Evolutionary conservation across 257 asterid species (phyloP).

Genomic region (Penstemon newberryi): DNA sequence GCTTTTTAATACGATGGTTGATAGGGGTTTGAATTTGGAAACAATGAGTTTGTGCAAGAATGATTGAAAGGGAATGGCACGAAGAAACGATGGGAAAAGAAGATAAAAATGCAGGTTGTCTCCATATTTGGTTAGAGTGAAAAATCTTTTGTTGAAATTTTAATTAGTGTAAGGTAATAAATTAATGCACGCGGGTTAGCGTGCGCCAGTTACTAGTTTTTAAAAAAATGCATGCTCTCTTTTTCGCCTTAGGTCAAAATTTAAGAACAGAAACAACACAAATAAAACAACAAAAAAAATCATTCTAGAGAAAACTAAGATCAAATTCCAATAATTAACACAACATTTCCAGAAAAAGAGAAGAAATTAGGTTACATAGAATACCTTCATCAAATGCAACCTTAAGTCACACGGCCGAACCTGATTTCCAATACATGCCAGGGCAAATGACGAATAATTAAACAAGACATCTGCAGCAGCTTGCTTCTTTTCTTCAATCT

Average conservation of each 20-base stretch:
- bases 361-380: not conserved
- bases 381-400: conserved; percentile 95
- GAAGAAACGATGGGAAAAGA: no score
- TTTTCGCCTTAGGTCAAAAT: not conserved
- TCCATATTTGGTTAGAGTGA: no score
- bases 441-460: conserved; percentile 78
- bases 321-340: not conserved
- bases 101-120: no score
- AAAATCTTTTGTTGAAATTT: no score
- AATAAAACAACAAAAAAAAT: not conserved
- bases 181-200: no score
- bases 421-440: conserved; percentile 82
- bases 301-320: not conserved
- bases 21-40: no score
- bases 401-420: conserved; percentile 91
- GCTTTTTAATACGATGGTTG: no score
- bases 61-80: no score
- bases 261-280: conserved; percentile 1
- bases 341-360: not conserved
- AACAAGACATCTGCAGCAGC: conserved; percentile 94
- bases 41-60: no score
- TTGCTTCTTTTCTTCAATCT: conserved; percentile 89
- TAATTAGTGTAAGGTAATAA: no score
- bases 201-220: no score
- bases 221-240: not conserved